phyloP scores from a whole-genome alignment of 306 rosid species.

The Adenanthera pavonina region DNA sequence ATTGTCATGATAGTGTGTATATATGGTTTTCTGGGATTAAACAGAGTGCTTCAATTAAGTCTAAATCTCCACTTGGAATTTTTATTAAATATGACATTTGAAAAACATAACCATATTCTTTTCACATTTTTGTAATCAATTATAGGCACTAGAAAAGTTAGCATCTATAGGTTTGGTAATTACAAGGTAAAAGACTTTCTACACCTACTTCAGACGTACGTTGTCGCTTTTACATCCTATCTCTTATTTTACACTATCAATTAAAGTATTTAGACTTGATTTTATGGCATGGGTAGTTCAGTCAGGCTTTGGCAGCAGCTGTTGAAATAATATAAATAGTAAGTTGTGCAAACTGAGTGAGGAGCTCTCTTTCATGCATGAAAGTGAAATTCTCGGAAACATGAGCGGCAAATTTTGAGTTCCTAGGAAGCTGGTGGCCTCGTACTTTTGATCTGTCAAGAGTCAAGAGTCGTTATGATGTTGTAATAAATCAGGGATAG shows the following conservation, averaged over 20 bases:
- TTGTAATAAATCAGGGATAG: conserved; percentile 43
- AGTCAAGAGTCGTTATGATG: conserved; percentile 42
- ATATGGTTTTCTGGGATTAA: neutral
- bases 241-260: neutral
- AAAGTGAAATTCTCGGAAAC: conserved; percentile 44
- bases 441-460: conserved; percentile 33
- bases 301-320: conserved; percentile 42
- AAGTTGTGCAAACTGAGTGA: conserved; percentile 1
- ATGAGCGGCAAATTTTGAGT: conserved; percentile 41
- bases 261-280: conserved; percentile 40
- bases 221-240: neutral
- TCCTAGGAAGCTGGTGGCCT: conserved; percentile 47
- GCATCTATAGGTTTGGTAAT: neutral
- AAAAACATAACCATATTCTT: neutral
- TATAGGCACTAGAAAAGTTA: neutral
- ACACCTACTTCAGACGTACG: neutral
- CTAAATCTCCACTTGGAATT: neutral
- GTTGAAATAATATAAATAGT: neutral
- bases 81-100: neutral
- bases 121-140: neutral
- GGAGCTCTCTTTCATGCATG: conserved; percentile 8
- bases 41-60: neutral
- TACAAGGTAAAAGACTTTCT: neutral
- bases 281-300: conserved; percentile 41
- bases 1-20: neutral